Base-by-base conservation (phyloP, 352 stramenopile genomes). In the Bremia lactucae region DNA sequence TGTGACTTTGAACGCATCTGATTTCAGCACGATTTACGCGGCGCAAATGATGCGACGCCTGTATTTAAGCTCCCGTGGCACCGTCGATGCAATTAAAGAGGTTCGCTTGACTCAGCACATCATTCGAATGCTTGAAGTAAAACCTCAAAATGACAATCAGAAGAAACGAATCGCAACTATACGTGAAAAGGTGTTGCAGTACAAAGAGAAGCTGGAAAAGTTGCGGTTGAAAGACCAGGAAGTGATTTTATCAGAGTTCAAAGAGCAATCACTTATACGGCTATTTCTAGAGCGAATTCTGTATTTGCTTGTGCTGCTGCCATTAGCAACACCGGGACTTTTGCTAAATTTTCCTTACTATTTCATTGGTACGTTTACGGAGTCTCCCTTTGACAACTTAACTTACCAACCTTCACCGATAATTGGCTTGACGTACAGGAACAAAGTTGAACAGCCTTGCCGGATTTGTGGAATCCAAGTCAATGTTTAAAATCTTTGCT, bases 401-500 rank as follows among this genome's bases (percentile, higher is more conserved):
- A 23, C 23, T 55, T 9, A 33, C n/a, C n/a, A n/a, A n/a, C n/a
- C n/a, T n/a, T 22, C 7, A 9, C 16, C 24, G 5, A 8, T 2
- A 45, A 26, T 39, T 40, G 9, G 2, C 48, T 0, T 10, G 2
- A 7, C 7, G 9, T 36, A 13, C 24, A 87, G 74, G 65, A 20
- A 68, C 50, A 19, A 87, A 87, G 42, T 60, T 87, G 42, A 87
- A 87, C 42, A 71, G 49, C 23, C 39, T 77, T 2, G 75, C 75
- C 3, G 75, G 75, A 6, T 85, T 71, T 26, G 61, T 78, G 35
- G 72, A 87, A 55, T 87, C 72, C 16, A 78, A 72, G 55, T 83
- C 69, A 3, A 84, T 85, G 72, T 85, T 85, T 49, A 87, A 87
- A 56, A 83, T 85, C 43, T 80, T 84, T 39, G 72, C 68, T 9